A percentile compares a stretch with the other conserved stretches of the same genome.
These are phyloP conservation scores for Lactuca sativa DNA, from an alignment of 129 eudicot species.

Conservation along the genomic window DNA sequence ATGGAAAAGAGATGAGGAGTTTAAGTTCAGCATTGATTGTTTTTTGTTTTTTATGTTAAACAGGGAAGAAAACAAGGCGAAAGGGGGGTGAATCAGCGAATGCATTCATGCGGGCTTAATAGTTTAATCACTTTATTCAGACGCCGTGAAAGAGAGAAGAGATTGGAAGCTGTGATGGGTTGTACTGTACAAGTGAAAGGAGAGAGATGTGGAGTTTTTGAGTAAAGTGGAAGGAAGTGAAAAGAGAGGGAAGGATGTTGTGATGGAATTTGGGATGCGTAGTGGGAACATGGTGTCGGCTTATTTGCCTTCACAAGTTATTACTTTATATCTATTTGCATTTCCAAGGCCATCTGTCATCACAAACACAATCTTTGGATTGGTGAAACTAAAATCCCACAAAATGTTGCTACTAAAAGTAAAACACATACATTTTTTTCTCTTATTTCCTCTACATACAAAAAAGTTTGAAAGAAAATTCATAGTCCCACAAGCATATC, in stretches of 20 bases:
- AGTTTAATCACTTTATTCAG: conserved; percentile 6
- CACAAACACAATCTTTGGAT: conserved; percentile 28
- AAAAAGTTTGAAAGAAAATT: too few species aligned
- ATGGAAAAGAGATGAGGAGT: conserved; percentile 39
- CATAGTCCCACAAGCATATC: too few species aligned
- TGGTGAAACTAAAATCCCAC: conserved; percentile 14
- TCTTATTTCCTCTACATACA: not conserved
- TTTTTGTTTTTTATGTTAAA: not conserved
- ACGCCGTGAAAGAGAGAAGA: conserved; percentile 28
- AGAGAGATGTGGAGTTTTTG: conserved; percentile 14
- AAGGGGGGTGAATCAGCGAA: conserved; percentile 42
- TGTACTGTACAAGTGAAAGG: not conserved
- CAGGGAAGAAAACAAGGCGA: conserved; percentile 20
- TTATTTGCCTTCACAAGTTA: conserved; percentile 29
- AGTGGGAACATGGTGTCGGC: conserved; percentile 58
- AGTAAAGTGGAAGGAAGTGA: conserved; percentile 31
- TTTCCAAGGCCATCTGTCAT: conserved; percentile 19
- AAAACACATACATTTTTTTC: too few species aligned
- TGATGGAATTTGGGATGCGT: conserved; percentile 31
- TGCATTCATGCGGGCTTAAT: not conserved
- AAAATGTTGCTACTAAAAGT: not conserved
- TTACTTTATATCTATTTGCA: conserved; percentile 29
- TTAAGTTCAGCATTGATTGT: conserved; percentile 29
- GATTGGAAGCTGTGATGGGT: conserved; percentile 11
- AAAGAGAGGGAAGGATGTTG: conserved; percentile 36